Conservation (phyloP, 73 alveolate genomes). For the Tetrahymena malaccensis region DNA sequence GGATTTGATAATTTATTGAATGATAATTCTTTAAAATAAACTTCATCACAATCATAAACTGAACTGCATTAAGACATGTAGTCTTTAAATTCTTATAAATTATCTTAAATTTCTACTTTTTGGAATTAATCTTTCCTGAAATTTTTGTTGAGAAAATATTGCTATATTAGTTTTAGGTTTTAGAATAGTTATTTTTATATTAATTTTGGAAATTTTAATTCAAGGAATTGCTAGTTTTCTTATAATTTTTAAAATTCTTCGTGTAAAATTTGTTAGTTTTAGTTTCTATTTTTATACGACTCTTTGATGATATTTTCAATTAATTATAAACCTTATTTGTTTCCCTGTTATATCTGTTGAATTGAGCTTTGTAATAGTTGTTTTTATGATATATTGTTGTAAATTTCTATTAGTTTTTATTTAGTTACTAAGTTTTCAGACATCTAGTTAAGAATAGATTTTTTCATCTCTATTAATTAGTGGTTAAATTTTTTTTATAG, state of each 20-base stretch:
- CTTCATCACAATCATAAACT: not conserved
- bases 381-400: not conserved
- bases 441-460: not conserved
- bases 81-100: not conserved
- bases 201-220: not conserved
- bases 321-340: not conserved
- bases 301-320: not conserved
- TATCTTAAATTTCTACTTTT: not conserved
- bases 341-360: not conserved
- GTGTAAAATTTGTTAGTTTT: not conserved
- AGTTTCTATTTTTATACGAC: not conserved
- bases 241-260: not conserved
- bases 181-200: not conserved
- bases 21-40: not conserved
- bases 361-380: too few relatives aligned
- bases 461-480: not conserved
- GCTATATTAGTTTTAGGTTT: not conserved
- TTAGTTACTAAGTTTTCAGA: not conserved
- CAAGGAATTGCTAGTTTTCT: not conserved
- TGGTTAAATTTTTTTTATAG: not conserved
- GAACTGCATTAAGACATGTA: not conserved
- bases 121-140: not conserved
- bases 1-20: not conserved
- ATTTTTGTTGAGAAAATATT: not conserved
- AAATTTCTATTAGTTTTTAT: not conserved